phyloP scores from a whole-genome alignment of 495 filamentous ascomycete genomes.

The Penicillium waksmanii region DNA sequence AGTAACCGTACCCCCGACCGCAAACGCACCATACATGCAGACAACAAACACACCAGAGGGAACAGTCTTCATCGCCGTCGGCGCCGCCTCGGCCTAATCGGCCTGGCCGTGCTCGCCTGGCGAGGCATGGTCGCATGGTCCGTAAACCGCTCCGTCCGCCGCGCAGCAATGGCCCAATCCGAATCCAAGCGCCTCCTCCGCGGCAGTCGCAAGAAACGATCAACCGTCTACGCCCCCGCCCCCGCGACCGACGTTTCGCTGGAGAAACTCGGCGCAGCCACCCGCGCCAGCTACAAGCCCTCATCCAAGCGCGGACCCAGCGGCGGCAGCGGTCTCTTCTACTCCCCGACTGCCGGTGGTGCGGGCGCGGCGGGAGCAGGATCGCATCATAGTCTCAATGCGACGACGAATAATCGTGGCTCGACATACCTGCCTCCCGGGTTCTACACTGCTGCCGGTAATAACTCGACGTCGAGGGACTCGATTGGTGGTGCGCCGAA shows the following conservation, averaged over 20 bases:
- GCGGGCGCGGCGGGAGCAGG: slow-evolving; percentile 55
- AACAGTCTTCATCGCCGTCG: slow-evolving; percentile 94
- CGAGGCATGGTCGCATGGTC: slow-evolving; percentile 88
- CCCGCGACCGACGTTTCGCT: slow-evolving; percentile 60
- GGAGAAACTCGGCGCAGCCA: slow-evolving; percentile 50
- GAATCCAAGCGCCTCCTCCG: slow-evolving; percentile 65
- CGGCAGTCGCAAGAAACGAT: slow-evolving; percentile 57
- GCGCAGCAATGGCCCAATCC: slow-evolving; percentile 73
- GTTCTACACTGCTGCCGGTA: slow-evolving; percentile 77
- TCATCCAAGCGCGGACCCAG: slow-evolving; percentile 45
- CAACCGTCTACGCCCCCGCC: slow-evolving; percentile 38
- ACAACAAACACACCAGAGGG: slow-evolving; percentile 89
- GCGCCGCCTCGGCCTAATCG: slow-evolving; percentile 83
- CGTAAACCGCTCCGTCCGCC: slow-evolving; percentile 82
- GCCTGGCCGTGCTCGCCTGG: slow-evolving; percentile 80
- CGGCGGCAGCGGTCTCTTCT: slow-evolving; percentile 74
- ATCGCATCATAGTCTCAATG: slow-evolving; percentile 26
- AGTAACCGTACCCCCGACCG: slow-evolving; percentile 76
- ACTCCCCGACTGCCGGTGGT: slow-evolving; percentile 84
- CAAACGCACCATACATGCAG: slow-evolving; percentile 92
- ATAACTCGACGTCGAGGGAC: slow-evolving; percentile 40
- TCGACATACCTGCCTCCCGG: slow-evolving; percentile 85
- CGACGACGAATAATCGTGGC: slow-evolving; percentile 51
- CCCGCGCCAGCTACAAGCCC: slow-evolving; percentile 44
- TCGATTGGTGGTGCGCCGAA: slow-evolving; percentile 8